Conservation (phyloP, 192 early-diverging fungal species). For the Coemansia sp. region DNA sequence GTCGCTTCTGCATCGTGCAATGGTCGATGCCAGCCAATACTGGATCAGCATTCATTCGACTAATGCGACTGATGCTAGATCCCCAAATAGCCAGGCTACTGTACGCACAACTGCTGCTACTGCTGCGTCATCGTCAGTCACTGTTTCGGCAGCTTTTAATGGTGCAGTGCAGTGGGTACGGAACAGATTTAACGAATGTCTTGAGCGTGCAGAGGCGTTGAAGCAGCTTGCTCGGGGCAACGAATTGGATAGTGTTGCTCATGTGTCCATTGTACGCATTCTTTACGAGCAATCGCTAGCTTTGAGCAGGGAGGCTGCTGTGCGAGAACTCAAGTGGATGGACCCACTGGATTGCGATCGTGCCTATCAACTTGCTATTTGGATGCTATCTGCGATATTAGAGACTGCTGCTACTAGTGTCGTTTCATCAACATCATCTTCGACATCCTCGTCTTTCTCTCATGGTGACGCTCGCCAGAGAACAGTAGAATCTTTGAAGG, state of each 20-base stretch:
- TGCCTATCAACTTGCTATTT: constrained; percentile 73
- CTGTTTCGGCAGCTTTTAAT: constrained; percentile 54
- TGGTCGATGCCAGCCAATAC: constrained; percentile 56
- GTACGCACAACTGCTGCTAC: neutral
- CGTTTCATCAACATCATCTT: constrained; percentile 1
- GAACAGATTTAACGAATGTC: constrained; percentile 84
- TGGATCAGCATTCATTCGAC: constrained; percentile 29
- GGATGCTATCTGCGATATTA: constrained; percentile 72
- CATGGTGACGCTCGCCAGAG: neutral
- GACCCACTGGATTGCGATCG: constrained; percentile 68
- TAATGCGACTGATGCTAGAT: neutral
- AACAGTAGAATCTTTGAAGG: neutral
- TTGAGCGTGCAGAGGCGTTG: constrained; percentile 76
- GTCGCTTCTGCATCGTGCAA: constrained; percentile 60
- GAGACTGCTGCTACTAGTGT: constrained; percentile 28
- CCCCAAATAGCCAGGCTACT: neutral
- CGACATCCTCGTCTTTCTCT: neutral
- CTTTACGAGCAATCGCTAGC: constrained; percentile 74
- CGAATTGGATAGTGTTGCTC: constrained; percentile 50
- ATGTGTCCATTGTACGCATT: constrained; percentile 62
- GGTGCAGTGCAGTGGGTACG: constrained; percentile 86
- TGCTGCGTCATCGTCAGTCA: constrained; percentile 18
- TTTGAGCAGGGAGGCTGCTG: constrained; percentile 57
- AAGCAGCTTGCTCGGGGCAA: constrained; percentile 58
- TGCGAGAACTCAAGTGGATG: constrained; percentile 64